Base-by-base conservation (phyloP, 768 basidiomycete species). In the Phallus indusiatus region DNA sequence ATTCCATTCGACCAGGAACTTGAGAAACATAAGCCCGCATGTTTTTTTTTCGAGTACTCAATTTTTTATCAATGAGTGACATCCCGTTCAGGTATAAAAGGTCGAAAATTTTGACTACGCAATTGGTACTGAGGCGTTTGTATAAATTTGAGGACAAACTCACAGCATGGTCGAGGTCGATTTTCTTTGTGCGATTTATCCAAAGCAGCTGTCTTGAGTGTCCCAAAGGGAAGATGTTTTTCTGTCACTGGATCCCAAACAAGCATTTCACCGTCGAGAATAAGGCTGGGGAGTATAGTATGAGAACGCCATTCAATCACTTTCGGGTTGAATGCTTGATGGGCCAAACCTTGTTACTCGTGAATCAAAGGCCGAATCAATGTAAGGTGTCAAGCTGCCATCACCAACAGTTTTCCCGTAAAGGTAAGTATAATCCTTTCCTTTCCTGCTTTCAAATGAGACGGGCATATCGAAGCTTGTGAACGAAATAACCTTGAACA, bases 201-300 rank as follows among this genome's bases (percentile, higher is more conserved):
- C 16, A 87, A 74, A 0, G 94, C 94, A 47, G 93, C 92, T 0
- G 93, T 90, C 72, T 99, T 99, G 53, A 99, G 74, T 0, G 84
- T 89, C 1, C 96, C 96, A 62, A 99, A 98, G 0, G 95, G 91
- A 18, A 96, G 74, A 66, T 91, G 90, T 20, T 90, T 83, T 65
- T 88, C 86, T 0, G 90, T 85, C 2, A 88, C 76, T 0, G 95
- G 95, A 70, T 98, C 96, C 89, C 90, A 98, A 2, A 97, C 95
- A 34, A 99, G 75, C 95, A 99, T 98, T 70, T 99, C 96, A 0
- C 96, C 96, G 64, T 99, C 96, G 14, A 99, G 71, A 51, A 98
- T 90, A 64, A 95, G 86, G 53, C 95, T 97, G 59, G 2, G 28
- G 21, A 18, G 37, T 5, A 8, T 7, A 42, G 2, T 2, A 42